Conservation (phyloP, 1,284 basidiomycete species). For the Austropuccinia psidii region DNA sequence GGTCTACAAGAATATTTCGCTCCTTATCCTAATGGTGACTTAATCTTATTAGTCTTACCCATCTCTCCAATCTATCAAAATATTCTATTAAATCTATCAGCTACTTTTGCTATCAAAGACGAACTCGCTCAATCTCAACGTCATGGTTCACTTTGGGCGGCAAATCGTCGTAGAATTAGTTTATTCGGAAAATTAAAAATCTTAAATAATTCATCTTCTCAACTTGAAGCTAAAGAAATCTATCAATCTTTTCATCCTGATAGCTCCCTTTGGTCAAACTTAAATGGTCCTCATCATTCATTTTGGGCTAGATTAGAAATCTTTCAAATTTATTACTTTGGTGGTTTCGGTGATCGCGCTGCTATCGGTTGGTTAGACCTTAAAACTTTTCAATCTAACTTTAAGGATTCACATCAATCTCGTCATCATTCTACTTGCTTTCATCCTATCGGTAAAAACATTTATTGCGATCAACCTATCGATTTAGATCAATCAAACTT, state of each 20-base stretch:
- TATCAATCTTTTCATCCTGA: slow-evolving; percentile 29
- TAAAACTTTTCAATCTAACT: neutral
- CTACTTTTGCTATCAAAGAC: slow-evolving; percentile 21
- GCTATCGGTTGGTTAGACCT: slow-evolving; percentile 31
- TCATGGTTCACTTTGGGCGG: neutral
- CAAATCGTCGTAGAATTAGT: slow-evolving; percentile 16
- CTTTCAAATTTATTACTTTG: slow-evolving; percentile 25
- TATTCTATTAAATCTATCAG: neutral
- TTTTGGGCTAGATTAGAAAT: slow-evolving; percentile 18
- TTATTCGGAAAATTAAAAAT: slow-evolving; percentile 7
- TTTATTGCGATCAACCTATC: slow-evolving; percentile 32
- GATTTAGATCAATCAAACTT: slow-evolving; percentile 4
- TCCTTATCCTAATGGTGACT: slow-evolving; percentile 30
- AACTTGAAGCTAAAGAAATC: slow-evolving; percentile 1
- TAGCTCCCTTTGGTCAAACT: slow-evolving; percentile 1
- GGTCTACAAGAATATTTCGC: slow-evolving; percentile 35
- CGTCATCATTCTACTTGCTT: slow-evolving; percentile 1
- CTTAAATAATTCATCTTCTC: neutral
- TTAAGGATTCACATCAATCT: neutral
- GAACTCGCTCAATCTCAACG: slow-evolving; percentile 19
- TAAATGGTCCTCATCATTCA: slow-evolving; percentile 1
- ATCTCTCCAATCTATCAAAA: slow-evolving; percentile 31
- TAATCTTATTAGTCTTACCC: slow-evolving; percentile 15
- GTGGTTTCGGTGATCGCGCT: slow-evolving; percentile 32
- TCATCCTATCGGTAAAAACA: slow-evolving; percentile 8